A percentile compares a stretch with the other conserved stretches of the same genome.
phyloP scores from a whole-genome alignment of 768 basidiomycete species.

The Tylopilus subfusipes region DNA sequence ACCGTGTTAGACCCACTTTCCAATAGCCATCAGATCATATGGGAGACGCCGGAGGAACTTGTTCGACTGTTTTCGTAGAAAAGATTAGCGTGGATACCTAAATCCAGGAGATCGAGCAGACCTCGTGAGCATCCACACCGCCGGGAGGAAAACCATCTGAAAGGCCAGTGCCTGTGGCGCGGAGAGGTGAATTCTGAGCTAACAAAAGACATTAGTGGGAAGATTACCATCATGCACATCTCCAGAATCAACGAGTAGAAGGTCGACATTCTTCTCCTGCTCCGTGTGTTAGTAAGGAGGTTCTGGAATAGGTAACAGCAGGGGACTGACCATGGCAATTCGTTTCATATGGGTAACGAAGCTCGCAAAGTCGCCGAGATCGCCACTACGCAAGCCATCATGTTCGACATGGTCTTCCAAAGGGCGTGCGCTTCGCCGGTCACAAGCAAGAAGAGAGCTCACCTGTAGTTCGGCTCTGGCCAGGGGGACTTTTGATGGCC shows the following conservation, averaged over 20 bases:
- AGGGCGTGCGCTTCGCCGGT: neutral
- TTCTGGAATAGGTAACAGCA: neutral
- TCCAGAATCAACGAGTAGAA: conserved; percentile 80
- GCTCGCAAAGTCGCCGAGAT: conserved; percentile 82
- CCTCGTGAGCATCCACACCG: conserved; percentile 70
- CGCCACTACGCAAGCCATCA: conserved; percentile 36
- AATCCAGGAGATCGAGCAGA: conserved; percentile 27
- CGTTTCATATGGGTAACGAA: conserved; percentile 82
- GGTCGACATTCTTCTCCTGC: conserved; percentile 70
- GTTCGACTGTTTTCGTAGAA: conserved; percentile 49
- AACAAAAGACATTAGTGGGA: neutral
- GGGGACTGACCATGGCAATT: conserved; percentile 50
- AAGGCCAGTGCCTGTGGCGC: conserved; percentile 62
- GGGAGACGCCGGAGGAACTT: conserved; percentile 68
- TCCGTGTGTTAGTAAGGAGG: neutral
- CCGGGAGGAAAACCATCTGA: conserved; percentile 72
- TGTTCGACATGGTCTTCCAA: neutral
- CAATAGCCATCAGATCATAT: conserved; percentile 81
- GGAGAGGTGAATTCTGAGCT: neutral
- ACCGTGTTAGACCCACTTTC: conserved; percentile 55
- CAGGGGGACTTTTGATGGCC: conserved; percentile 75
- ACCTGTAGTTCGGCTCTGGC: conserved; percentile 77
- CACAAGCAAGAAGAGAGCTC: conserved; percentile 9
- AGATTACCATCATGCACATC: conserved; percentile 66
- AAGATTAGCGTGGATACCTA: neutral